These are phyloP conservation scores for Populus euphratica DNA, from an alignment of 345 rosid genomes.

Conservation along the genomic window DNA sequence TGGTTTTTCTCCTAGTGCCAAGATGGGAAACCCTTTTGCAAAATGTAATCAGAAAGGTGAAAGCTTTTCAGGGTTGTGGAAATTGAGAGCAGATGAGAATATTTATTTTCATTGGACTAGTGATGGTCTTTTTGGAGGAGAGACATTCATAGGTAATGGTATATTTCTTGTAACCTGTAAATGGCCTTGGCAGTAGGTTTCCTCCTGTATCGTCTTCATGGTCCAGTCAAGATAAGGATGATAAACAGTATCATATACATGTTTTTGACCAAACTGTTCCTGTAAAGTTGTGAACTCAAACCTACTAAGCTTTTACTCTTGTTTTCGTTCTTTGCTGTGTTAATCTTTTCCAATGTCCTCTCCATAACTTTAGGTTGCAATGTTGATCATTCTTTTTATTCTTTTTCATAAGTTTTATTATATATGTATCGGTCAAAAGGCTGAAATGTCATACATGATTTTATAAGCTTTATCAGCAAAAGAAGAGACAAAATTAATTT, in stretches of 20 bases:
- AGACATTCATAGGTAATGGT: conserved; percentile 10
- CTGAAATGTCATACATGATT: background rate
- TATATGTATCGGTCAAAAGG: background rate
- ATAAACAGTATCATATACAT: conserved; percentile 11
- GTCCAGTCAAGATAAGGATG: conserved; percentile 5
- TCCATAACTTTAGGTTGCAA: background rate
- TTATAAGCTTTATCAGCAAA: background rate
- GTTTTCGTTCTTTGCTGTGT: background rate
- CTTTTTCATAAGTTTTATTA: too few relatives aligned
- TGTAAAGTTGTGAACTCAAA: background rate
- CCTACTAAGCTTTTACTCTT: background rate
- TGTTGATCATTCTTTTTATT: too few relatives aligned
- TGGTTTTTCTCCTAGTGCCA: conserved; percentile 13
- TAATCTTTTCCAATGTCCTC: background rate
- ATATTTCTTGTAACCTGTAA: background rate
- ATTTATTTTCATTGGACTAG: background rate
- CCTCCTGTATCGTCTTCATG: conserved; percentile 14
- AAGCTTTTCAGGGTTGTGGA: conserved; percentile 5
- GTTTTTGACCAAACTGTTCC: background rate
- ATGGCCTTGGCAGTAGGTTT: conserved; percentile 7
- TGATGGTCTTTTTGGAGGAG: conserved; percentile 9
- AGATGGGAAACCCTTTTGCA: conserved; percentile 6
- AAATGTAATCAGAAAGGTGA: background rate
- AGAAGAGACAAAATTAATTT: background rate
- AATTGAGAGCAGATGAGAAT: background rate